Evolutionary conservation across 2,329 filamentous ascomycete genomes (phyloP), one percentile per base, ranked within the genome.

Genomic region (Cercospora berteroae): DNA sequence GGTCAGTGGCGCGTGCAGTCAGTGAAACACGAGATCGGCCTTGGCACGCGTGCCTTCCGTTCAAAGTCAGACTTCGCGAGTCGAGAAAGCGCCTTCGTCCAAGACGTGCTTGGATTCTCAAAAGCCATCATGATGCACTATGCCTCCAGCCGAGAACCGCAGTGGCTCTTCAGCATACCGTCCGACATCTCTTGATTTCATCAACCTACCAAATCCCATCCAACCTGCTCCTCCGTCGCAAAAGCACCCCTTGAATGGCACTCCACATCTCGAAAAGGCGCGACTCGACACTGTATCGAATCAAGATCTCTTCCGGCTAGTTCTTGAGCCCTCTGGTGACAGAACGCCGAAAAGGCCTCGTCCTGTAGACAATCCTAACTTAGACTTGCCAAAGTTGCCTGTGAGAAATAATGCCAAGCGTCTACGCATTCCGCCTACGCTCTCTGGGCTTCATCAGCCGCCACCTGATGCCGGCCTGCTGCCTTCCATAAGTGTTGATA

Each of bases 361-460:
- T 20, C 65, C 67, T 55, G 42, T 56, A 27, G 67, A 69, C 23
- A 73, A 66, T 68, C 66, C 61, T 25, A 58, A 64, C 25, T 67
- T 74, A 55, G 70, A 74, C 62, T 63, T 76, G 27, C 82, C 82
- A 2, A 80, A 80, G 67, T 77, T 79, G 20, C 80, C 77, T 13
- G 69, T 72, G 18, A 66, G 72, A 39, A 69, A 73, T 44, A 69
- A 70, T 56, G 70, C 68, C 33, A 78, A 77, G 57, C 74, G 80
- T 44, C 78, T 78, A 13, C 76, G 80, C 25, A 80, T 84, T 59
- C 83, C 82, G 12, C 83, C 83, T 7, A 77, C 83, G 16, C 77
- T 89, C 10, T 87, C 87, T 72, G 87, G 87, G 7, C 77, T 89
- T 52, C 87, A 89, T 76, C 86, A 89, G 69, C 87, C 87, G 2